phyloP scores from a whole-genome alignment of 352 stramenopile species.

The Plasmopara viticola region DNA sequence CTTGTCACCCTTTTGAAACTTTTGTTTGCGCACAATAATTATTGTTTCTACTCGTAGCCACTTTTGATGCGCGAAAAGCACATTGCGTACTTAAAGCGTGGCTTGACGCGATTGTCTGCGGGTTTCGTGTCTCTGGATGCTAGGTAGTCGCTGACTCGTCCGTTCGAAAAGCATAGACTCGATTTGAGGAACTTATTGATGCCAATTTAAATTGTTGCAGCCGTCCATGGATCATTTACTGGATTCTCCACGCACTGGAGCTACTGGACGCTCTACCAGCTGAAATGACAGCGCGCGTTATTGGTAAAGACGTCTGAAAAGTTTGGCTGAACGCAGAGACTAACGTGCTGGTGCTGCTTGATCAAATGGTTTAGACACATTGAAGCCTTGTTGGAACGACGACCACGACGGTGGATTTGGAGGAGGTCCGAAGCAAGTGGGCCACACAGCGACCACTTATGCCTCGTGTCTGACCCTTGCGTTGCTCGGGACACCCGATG shows the following conservation, averaged over 20 bases:
- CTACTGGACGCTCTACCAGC: constrained; percentile 82
- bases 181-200: not conserved
- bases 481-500: constrained; percentile 84
- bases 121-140: constrained; percentile 91
- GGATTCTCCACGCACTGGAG: constrained; percentile 94
- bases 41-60: constrained; percentile 20
- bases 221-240: constrained; percentile 97
- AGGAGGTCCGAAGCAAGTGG: constrained; percentile 86
- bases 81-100: constrained; percentile 62
- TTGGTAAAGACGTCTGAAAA: constrained; percentile 19
- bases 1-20: no score
- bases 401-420: constrained; percentile 86
- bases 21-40: no score
- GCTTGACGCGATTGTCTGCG: constrained; percentile 56
- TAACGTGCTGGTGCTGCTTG: constrained; percentile 1
- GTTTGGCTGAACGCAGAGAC: not conserved
- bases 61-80: constrained; percentile 84
- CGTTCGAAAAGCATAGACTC: not conserved
- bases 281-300: constrained; percentile 30
- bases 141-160: constrained; percentile 25
- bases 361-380: constrained; percentile 25
- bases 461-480: constrained; percentile 91
- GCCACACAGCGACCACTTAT: constrained; percentile 92
- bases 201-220: constrained; percentile 25
- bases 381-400: constrained; percentile 60